Conservation (phyloP, 1,284 basidiomycete species). For the Wallemia mellicola region DNA sequence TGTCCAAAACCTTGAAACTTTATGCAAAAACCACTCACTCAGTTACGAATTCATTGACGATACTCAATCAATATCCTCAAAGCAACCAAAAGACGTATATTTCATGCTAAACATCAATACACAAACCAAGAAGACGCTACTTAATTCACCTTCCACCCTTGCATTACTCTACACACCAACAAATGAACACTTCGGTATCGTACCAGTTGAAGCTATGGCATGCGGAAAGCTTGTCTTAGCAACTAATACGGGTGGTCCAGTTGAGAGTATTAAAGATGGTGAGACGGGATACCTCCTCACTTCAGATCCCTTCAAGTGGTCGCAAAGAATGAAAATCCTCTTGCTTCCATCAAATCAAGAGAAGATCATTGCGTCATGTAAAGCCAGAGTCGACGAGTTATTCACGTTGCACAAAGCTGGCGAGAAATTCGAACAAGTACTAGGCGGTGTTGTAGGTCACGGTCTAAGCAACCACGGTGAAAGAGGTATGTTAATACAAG, state of each 20-base stretch:
- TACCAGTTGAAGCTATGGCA: constrained; percentile 79
- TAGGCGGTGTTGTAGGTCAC: neutral
- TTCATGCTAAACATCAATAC: constrained; percentile 67
- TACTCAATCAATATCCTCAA: constrained; percentile 14
- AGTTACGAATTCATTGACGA: constrained; percentile 22
- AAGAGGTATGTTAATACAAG: neutral
- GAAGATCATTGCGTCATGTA: neutral
- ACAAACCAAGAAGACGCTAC: constrained; percentile 40
- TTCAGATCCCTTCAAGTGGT: neutral
- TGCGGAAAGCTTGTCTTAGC: constrained; percentile 72
- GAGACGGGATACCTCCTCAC: neutral
- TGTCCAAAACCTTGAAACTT: neutral
- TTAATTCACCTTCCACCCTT: constrained; percentile 29
- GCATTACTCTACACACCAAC: constrained; percentile 71
- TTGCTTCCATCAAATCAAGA: neutral
- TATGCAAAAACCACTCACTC: constrained; percentile 22
- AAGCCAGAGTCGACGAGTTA: neutral
- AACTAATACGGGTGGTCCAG: constrained; percentile 66
- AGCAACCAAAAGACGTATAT: constrained; percentile 28
- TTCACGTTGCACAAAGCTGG: neutral
- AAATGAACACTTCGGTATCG: constrained; percentile 94
- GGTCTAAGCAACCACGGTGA: neutral
- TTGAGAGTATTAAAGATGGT: constrained; percentile 45
- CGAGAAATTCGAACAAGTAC: neutral
- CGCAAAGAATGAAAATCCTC: neutral